Conservation (phyloP, 169 alveolate genomes). For the Neospora caninum region DNA sequence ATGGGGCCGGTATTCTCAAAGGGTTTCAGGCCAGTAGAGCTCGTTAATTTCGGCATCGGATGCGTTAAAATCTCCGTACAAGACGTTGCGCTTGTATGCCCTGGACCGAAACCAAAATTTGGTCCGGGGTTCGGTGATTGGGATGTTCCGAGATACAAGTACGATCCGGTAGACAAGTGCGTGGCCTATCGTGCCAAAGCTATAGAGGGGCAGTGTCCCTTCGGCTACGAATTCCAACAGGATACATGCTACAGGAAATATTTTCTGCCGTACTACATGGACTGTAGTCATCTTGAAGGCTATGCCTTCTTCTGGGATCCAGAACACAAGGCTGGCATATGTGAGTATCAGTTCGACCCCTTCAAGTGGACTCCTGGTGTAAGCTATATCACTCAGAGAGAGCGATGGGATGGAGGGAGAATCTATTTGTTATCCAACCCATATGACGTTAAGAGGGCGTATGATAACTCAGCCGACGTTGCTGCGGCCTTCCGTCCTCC, state of each 20-base stretch:
- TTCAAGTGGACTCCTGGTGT: conserved; percentile 52
- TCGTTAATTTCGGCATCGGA: conserved; percentile 32
- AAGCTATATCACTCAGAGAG: conserved; percentile 36
- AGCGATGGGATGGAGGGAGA: conserved; percentile 24
- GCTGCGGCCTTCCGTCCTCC: conserved; percentile 45
- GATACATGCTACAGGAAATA: conserved; percentile 45
- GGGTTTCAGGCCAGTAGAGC: conserved; percentile 47
- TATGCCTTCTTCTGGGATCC: conserved; percentile 55
- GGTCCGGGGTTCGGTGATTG: conserved; percentile 63
- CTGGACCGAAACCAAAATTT: conserved; percentile 38
- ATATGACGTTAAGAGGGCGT: conserved; percentile 46
- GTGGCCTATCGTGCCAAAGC: conserved; percentile 54
- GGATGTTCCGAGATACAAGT: conserved; percentile 48
- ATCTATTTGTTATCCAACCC: conserved; percentile 37
- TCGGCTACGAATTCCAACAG: conserved; percentile 56
- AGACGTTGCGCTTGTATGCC: conserved; percentile 40
- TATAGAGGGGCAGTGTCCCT: conserved; percentile 54
- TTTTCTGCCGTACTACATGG: conserved; percentile 53
- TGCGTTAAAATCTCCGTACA: conserved; percentile 28
- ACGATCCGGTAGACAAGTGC: conserved; percentile 59
- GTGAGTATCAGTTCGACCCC: conserved; percentile 53
- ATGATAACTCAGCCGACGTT: conserved; percentile 27
- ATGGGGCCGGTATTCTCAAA: neutral
- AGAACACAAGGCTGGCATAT: conserved; percentile 23
- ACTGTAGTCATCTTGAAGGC: conserved; percentile 48